phyloP scores from a whole-genome alignment of 148 eudicot species.

The Chenopodium formosanum region DNA sequence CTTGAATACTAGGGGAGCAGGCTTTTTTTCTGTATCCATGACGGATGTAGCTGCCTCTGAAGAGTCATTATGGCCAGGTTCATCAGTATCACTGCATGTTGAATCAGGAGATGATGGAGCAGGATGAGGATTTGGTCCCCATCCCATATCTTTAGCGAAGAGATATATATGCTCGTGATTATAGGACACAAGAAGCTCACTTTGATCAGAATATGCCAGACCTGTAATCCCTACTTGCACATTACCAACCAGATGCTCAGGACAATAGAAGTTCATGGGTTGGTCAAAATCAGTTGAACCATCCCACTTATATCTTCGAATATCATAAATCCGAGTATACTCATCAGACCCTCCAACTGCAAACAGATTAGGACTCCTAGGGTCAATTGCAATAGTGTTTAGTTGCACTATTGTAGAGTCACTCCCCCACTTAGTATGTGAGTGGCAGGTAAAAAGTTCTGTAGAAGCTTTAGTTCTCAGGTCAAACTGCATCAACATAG shows the following conservation, averaged over 20 bases:
- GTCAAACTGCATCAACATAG: slow-evolving; percentile 67
- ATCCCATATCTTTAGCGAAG: slow-evolving; percentile 71
- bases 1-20: slow-evolving; percentile 63
- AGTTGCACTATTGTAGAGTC: slow-evolving; percentile 39
- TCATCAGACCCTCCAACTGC: slow-evolving; percentile 84
- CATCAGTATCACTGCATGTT: slow-evolving; percentile 37
- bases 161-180: slow-evolving; percentile 73
- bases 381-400: slow-evolving; percentile 80
- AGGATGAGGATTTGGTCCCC: slow-evolving; percentile 59
- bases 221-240: slow-evolving; percentile 69
- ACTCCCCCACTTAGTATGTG: slow-evolving; percentile 34
- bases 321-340: slow-evolving; percentile 82
- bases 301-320: slow-evolving; percentile 70
- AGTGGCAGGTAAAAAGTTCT: slow-evolving; percentile 72
- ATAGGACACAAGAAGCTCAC: slow-evolving; percentile 89
- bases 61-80: slow-evolving; percentile 27
- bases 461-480: slow-evolving; percentile 75
- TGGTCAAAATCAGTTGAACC: slow-evolving; percentile 69
- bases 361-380: slow-evolving; percentile 80
- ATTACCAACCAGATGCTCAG: slow-evolving; percentile 68
- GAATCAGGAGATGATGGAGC: slow-evolving; percentile 37
- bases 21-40: slow-evolving; percentile 35
- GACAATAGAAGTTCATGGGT: slow-evolving; percentile 80
- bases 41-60: slow-evolving; percentile 28
- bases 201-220: slow-evolving; percentile 79